phyloP scores from a whole-genome alignment of 2,329 filamentous ascomycete species.

The Aspergillus novofumigatus region DNA sequence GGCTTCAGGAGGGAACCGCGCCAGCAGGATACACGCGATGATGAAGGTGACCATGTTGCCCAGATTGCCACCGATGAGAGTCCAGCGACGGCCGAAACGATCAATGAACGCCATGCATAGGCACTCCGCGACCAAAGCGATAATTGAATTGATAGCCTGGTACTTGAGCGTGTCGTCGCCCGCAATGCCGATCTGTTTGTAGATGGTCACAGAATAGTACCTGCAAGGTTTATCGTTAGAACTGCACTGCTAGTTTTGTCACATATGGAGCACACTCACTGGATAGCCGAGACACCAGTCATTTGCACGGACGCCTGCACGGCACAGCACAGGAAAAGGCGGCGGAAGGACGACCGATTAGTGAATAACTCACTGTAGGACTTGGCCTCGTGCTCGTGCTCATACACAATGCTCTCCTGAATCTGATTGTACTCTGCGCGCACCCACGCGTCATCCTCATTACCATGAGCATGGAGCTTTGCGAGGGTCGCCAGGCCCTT shows the following conservation, averaged over 20 bases:
- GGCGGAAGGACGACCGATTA: constrained; percentile 63
- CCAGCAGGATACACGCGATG: constrained; percentile 56
- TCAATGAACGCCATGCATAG: constrained; percentile 65
- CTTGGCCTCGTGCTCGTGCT: constrained; percentile 66
- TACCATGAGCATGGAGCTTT: constrained; percentile 64
- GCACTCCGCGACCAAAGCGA: constrained; percentile 65
- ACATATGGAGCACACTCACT: constrained; percentile 33
- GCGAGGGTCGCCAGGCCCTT: constrained; percentile 64
- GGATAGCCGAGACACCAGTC: constrained; percentile 70
- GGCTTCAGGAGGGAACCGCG: constrained; percentile 57
- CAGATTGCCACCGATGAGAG: constrained; percentile 68
- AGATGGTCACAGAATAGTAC: constrained; percentile 67
- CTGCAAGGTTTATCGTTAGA: constrained; percentile 12
- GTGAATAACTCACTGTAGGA: constrained; percentile 67
- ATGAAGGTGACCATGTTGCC: constrained; percentile 70
- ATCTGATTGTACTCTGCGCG: constrained; percentile 69
- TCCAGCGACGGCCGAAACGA: constrained; percentile 65
- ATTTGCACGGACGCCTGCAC: constrained; percentile 71
- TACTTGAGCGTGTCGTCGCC: constrained; percentile 65
- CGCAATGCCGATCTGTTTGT: constrained; percentile 64
- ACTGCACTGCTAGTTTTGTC: no score
- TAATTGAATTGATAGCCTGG: constrained; percentile 69
- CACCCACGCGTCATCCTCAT: constrained; percentile 65
- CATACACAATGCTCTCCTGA: constrained; percentile 60
- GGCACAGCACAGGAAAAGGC: constrained; percentile 65